Conservation (phyloP, 2,329 filamentous ascomycete genomes). For the Sphaerulina vaccinii region DNA sequence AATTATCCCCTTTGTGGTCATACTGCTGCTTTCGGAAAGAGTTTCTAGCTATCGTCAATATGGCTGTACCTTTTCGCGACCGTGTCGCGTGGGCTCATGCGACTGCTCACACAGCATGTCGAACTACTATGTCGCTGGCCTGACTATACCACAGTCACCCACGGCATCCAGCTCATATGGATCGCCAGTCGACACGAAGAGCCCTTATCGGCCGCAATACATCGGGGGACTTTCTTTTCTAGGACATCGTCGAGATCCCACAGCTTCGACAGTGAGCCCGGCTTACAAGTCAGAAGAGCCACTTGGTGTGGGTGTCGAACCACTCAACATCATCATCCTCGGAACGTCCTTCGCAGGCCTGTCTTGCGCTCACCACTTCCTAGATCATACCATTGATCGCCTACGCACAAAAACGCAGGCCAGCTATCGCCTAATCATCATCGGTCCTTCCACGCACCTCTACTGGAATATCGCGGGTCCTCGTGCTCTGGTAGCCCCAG, state of each 20-base stretch:
- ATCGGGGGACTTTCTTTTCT: neutral
- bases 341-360: conserved; percentile 42
- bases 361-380: conserved; percentile 39
- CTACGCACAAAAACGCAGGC: conserved; percentile 28
- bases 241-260: neutral
- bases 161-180: no score
- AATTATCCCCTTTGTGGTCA: neutral
- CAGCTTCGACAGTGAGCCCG: neutral
- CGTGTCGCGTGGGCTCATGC: neutral
- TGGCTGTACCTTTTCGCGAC: neutral
- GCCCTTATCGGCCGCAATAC: no score
- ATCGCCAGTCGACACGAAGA: no score
- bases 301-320: conserved; percentile 23
- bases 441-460: conserved; percentile 39
- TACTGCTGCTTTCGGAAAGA: neutral
- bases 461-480: conserved; percentile 43
- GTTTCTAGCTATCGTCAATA: no score
- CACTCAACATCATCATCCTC: conserved; percentile 41
- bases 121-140: neutral
- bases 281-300: conserved; percentile 7
- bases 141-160: neutral
- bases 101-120: neutral
- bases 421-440: conserved; percentile 36
- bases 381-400: conserved; percentile 35
- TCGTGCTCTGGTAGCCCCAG: conserved; percentile 38